Conservation (phyloP, 371 early-diverging fungal species). For the Mortierella sp. region DNA sequence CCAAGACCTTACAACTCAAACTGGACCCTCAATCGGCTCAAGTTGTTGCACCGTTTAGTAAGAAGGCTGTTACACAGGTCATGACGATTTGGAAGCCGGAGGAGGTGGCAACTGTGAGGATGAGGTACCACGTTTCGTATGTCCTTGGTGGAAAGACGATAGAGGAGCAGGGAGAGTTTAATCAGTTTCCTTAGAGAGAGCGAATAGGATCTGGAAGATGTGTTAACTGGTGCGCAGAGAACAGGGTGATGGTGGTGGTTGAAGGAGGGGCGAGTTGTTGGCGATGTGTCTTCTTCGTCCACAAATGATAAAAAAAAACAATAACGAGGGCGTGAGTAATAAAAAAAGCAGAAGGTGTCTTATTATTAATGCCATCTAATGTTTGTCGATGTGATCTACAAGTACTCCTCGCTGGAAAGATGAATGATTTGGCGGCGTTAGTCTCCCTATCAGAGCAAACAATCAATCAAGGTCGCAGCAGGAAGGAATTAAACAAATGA, state of each 20-base stretch:
- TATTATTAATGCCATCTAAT: not conserved
- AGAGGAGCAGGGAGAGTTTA: constrained; percentile 79
- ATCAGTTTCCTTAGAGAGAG: constrained; percentile 31
- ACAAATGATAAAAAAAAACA: not conserved
- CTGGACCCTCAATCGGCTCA: constrained; percentile 74
- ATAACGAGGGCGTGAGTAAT: not conserved
- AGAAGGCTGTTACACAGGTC: constrained; percentile 68
- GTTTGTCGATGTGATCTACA: not conserved
- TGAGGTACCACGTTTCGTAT: constrained; percentile 80
- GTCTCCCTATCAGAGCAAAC: not conserved
- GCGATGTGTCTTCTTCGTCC: not conserved
- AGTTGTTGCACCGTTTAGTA: constrained; percentile 71
- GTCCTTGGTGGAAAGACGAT: constrained; percentile 72
- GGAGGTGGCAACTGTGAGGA: constrained; percentile 63
- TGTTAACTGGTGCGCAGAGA: too few species aligned
- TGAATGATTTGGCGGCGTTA: not conserved
- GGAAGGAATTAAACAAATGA: not conserved
- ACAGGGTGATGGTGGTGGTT: too few species aligned
- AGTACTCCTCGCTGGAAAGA: not conserved
- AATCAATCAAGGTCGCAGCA: not conserved
- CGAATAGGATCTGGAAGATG: not conserved
- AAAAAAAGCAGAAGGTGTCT: not conserved
- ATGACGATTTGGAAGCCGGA: constrained; percentile 67
- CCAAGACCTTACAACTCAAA: constrained; percentile 74
- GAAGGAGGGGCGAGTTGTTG: not conserved